Evolutionary conservation across 1,284 basidiomycete genomes (phyloP).

Genomic region (Ceratobasidium sp.): DNA sequence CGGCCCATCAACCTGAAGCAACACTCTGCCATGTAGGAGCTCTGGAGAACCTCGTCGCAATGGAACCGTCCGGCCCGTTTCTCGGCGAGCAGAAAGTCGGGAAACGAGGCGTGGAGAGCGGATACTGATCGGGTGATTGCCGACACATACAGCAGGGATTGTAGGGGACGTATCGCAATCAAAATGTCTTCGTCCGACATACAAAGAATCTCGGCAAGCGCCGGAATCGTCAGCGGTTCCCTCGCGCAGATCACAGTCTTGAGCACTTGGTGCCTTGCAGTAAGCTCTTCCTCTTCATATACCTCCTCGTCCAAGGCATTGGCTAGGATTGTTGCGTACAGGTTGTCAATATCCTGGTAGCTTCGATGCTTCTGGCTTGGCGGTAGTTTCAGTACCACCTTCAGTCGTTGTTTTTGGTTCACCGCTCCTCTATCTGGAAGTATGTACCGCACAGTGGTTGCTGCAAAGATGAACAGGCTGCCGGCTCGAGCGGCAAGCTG

Average conservation of each 20-base stretch:
- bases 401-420: background rate
- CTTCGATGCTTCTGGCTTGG: background rate
- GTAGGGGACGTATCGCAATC: no score
- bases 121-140: no score
- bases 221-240: background rate
- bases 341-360: background rate
- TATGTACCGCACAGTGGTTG: slow-evolving; percentile 15
- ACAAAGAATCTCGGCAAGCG: background rate
- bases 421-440: no score
- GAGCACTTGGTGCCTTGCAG: background rate
- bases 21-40: no score
- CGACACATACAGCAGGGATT: no score
- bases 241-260: background rate
- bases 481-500: slow-evolving; percentile 8
- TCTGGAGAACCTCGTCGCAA: no score
- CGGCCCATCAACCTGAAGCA: no score
- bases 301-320: background rate
- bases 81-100: no score
- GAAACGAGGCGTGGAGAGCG: no score
- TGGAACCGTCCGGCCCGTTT: no score
- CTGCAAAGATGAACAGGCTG: slow-evolving; percentile 34
- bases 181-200: no score
- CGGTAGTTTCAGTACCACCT: background rate
- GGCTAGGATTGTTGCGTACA: background rate
- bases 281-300: background rate